Conservation (phyloP, 441 rosid species). For the Euphorbia schlechtendalii region DNA sequence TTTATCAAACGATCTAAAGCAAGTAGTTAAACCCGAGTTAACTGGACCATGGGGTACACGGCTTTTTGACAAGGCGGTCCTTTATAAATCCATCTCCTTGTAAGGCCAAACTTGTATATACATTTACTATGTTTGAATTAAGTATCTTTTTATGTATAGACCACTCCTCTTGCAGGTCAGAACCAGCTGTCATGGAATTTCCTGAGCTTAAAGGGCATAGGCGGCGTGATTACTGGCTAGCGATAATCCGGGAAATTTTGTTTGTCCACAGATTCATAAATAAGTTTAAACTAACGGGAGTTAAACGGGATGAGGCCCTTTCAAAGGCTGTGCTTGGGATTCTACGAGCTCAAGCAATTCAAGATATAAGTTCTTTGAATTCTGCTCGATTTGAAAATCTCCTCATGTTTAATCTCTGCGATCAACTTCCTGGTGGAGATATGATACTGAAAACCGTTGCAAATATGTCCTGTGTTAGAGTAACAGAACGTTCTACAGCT, state of each 20-base stretch:
- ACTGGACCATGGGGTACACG: conserved; percentile 99
- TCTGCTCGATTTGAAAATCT: conserved; percentile 45
- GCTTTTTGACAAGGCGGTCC: conserved; percentile 88
- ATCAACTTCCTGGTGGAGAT: conserved; percentile 96
- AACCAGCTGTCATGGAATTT: conserved; percentile 82
- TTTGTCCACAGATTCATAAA: conserved; percentile 58
- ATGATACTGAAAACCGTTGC: conserved; percentile 77
- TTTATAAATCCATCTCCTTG: conserved; percentile 76
- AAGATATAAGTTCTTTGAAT: conserved; percentile 45
- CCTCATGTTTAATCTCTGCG: conserved; percentile 81
- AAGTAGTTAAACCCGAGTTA: conserved; percentile 79
- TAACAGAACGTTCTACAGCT: no score
- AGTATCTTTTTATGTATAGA: conserved; percentile 16
- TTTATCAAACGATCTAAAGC: conserved; percentile 79
- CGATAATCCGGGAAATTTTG: conserved; percentile 67
- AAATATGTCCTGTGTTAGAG: no score
- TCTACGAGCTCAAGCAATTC: conserved; percentile 71
- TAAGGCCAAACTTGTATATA: conserved; percentile 25
- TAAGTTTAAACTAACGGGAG: conserved; percentile 54
- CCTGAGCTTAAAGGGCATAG: conserved; percentile 92
- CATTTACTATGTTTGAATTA: conserved; percentile 9
- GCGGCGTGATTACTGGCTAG: conserved; percentile 89
- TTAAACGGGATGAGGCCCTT: conserved; percentile 61
- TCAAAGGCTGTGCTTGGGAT: conserved; percentile 81
- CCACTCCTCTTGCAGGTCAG: conserved; percentile 61